Percentiles rank a stretch among this genome's conserved stretches.
phyloP scores from a whole-genome alignment of 371 early-diverging fungal species.

The Mortierella sp. region DNA sequence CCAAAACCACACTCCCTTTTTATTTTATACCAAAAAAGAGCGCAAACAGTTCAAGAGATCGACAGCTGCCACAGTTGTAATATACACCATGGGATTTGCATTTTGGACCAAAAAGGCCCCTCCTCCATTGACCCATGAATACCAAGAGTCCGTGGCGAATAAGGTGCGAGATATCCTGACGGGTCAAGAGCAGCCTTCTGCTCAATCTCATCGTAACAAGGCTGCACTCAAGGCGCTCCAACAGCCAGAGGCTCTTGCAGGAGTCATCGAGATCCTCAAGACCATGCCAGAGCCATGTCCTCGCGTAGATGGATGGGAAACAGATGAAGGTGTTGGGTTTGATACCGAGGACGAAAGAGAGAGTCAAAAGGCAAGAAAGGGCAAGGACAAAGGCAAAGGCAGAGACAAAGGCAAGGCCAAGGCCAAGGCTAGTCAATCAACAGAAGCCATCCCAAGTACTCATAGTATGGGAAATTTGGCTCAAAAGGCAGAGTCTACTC shows the following conservation, averaged over 20 bases:
- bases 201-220: conserved; percentile 11
- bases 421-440: not conserved
- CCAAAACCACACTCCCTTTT: too few species aligned
- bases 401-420: not conserved
- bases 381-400: not conserved
- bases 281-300: conserved; percentile 42
- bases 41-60: too few species aligned
- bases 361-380: not conserved
- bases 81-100: conserved; percentile 26
- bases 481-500: not conserved
- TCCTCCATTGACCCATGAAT: conserved; percentile 30
- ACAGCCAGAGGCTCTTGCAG: conserved; percentile 47
- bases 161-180: conserved; percentile 45
- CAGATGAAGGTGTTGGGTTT: conserved; percentile 25
- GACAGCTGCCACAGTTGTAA: too few species aligned
- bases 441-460: not conserved
- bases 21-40: too few species aligned
- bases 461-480: too few species aligned
- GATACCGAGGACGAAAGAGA: conserved; percentile 4
- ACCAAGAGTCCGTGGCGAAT: conserved; percentile 42
- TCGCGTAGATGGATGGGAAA: conserved; percentile 23
- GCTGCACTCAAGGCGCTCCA: conserved; percentile 44
- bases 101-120: conserved; percentile 28
- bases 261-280: conserved; percentile 45
- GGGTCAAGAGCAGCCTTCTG: conserved; percentile 20